A percentile compares a stretch with the other conserved stretches of the same genome.
Conservation (phyloP, 1,284 basidiomycete genomes). For the Apiotrichum montevideense region DNA sequence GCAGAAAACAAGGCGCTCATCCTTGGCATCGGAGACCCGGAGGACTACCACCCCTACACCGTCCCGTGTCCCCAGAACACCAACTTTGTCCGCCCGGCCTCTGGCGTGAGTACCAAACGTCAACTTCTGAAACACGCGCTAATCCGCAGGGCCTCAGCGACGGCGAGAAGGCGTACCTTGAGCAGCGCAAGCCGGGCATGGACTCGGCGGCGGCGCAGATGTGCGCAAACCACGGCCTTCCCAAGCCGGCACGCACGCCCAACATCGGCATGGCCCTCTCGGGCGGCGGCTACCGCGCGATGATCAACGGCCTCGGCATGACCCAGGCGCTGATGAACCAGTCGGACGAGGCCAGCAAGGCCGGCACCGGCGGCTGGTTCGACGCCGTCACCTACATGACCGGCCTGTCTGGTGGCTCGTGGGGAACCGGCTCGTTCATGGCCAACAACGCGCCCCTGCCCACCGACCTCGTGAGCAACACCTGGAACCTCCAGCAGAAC, state of each 20-base stretch:
- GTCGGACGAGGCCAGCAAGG: constrained; percentile 3
- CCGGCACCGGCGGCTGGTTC: constrained; percentile 37
- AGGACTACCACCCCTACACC: constrained; percentile 38
- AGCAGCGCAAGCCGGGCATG: constrained; percentile 22
- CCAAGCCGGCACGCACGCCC: constrained; percentile 40
- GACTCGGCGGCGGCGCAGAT: constrained; percentile 27
- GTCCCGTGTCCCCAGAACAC: constrained; percentile 34
- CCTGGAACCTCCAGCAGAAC: constrained; percentile 49
- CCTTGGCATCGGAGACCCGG: constrained; percentile 7
- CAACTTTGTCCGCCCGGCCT: constrained; percentile 39
- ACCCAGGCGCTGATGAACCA: constrained; percentile 10
- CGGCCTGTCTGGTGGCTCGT: constrained; percentile 44
- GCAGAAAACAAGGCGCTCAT: background rate
- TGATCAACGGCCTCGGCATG: constrained; percentile 38
- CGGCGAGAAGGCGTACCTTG: constrained; percentile 33
- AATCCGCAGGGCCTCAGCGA: constrained; percentile 23
- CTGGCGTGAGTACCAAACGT: background rate
- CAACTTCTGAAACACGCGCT: too few relatives aligned
- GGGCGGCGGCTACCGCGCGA: constrained; percentile 51
- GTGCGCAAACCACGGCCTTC: constrained; percentile 24
- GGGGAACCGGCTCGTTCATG: constrained; percentile 42
- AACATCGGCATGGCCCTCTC: constrained; percentile 46
- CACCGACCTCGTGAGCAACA: constrained; percentile 33
- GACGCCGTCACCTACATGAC: constrained; percentile 43
- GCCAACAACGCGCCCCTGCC: constrained; percentile 39